Conservation (phyloP, 23 red algal species). For the Gracilaria gracilis region DNA sequence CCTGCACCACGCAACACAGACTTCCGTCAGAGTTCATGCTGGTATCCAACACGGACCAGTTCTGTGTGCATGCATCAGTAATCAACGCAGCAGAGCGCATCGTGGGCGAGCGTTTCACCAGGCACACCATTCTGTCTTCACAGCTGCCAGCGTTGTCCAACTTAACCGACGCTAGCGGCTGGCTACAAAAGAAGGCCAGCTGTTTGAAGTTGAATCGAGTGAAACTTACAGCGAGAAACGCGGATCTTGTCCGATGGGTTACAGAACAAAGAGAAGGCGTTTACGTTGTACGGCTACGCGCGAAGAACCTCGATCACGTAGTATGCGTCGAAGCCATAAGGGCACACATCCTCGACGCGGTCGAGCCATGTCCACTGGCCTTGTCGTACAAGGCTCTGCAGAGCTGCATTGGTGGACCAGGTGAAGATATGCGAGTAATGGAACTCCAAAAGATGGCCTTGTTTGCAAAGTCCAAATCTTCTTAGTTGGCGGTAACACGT, state of each 20-base stretch:
- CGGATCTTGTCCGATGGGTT: no score
- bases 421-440: background rate
- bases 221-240: background rate
- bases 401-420: background rate
- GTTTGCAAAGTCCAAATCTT: no score
- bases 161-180: background rate
- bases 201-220: background rate
- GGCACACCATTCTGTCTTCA: background rate
- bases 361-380: no score
- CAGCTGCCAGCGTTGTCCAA: background rate
- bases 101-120: no score
- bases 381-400: background rate
- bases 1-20: background rate
- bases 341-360: no score
- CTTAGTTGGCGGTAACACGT: no score
- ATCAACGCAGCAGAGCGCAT: no score
- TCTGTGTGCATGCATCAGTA: no score
- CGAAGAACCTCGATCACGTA: constrained; percentile 1
- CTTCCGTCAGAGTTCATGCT: background rate
- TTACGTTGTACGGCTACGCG: background rate
- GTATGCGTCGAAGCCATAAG: background rate
- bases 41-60: background rate
- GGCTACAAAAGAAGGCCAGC: background rate
- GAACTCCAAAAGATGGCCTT: no score
- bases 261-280: background rate